A percentile compares a stretch with the other conserved stretches of the same genome.
phyloP scores from a whole-genome alignment of 495 filamentous ascomycete species.

The Glonium stellatum region DNA sequence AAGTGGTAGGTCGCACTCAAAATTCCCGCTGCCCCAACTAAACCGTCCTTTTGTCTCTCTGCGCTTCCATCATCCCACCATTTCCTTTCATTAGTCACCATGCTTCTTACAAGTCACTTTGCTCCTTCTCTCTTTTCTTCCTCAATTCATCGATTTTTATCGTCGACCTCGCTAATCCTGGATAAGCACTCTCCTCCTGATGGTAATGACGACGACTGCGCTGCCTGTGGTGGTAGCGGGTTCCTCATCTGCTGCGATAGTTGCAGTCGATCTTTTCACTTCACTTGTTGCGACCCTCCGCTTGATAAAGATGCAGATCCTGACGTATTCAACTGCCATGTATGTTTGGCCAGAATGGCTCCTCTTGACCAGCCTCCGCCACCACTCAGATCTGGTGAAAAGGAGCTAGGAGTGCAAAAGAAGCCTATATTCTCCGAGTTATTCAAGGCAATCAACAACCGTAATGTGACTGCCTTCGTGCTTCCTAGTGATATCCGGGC shows the following conservation, averaged over 20 bases:
- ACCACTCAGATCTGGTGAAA: not conserved
- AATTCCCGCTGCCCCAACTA: constrained; percentile 22
- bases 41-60: constrained; percentile 20
- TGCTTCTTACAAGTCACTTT: constrained; percentile 17
- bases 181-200: constrained; percentile 42
- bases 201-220: constrained; percentile 79
- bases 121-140: constrained; percentile 16
- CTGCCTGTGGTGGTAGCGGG: constrained; percentile 73
- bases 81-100: constrained; percentile 10
- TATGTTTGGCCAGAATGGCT: constrained; percentile 23
- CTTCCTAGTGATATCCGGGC: constrained; percentile 62
- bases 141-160: constrained; percentile 19
- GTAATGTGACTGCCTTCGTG: constrained; percentile 64
- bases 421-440: constrained; percentile 44
- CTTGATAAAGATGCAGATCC: constrained; percentile 56
- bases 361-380: constrained; percentile 22
- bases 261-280: constrained; percentile 81
- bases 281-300: constrained; percentile 74
- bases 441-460: constrained; percentile 51
- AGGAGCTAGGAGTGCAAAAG: not conserved
- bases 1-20: constrained; percentile 26
- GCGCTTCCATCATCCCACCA: constrained; percentile 19
- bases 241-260: constrained; percentile 86
- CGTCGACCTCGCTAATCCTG: constrained; percentile 19
- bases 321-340: constrained; percentile 76